phyloP scores from a whole-genome alignment of 1,284 basidiomycete genomes.

The Athelia sp. region DNA sequence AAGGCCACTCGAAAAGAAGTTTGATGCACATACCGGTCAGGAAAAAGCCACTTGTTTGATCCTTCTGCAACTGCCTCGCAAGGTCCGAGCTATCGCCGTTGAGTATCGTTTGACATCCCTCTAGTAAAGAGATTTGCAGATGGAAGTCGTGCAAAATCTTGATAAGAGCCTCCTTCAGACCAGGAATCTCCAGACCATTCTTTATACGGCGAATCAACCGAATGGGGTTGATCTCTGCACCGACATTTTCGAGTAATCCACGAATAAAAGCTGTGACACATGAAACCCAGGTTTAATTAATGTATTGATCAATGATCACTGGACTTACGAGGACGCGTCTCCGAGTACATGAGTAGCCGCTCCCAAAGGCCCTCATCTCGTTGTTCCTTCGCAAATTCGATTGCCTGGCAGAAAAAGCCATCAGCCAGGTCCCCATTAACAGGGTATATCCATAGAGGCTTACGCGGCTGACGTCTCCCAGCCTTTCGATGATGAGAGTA shows the following conservation, averaged over 20 bases:
- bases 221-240: constrained; percentile 94
- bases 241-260: constrained; percentile 92
- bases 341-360: constrained; percentile 90
- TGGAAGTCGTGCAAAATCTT: constrained; percentile 98
- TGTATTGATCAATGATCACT: background rate
- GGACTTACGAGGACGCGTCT: constrained; percentile 76
- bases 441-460: constrained; percentile 15
- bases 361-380: constrained; percentile 98
- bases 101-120: constrained; percentile 86
- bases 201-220: constrained; percentile 91
- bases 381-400: constrained; percentile 98
- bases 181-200: constrained; percentile 94
- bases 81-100: constrained; percentile 77
- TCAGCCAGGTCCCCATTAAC: background rate
- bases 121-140: constrained; percentile 82
- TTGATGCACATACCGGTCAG: constrained; percentile 53
- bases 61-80: constrained; percentile 62
- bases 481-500: constrained; percentile 90
- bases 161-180: constrained; percentile 89
- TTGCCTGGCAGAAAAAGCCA: constrained; percentile 54
- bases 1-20: background rate
- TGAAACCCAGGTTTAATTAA: background rate
- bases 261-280: constrained; percentile 80
- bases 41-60: constrained; percentile 77
- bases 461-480: constrained; percentile 88